Base-by-base conservation (phyloP, 495 filamentous ascomycete species). In the Xylaria bambusicola region DNA sequence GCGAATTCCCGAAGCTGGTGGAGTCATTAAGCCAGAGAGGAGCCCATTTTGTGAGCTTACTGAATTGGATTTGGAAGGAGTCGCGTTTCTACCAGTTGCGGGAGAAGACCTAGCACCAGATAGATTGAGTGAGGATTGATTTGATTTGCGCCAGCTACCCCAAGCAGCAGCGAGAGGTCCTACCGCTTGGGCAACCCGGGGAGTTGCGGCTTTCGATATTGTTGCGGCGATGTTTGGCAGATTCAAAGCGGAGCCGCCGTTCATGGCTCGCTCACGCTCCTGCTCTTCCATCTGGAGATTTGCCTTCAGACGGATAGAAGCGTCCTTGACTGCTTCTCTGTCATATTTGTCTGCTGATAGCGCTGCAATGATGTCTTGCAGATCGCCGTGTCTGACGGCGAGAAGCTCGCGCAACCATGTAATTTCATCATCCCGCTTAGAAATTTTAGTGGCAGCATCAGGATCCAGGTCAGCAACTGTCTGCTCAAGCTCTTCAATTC, bases 261-360 rank as follows among this genome's bases (percentile, higher is more conserved):
- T 82, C 77, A 82, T 78, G 2, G 80, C 80, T 56, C 77, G 63
- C 66, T 98, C 95, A 18, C 88, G 88, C 70, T 96, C 94, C 67
- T 96, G 91, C 71, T 90, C 90, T 66, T 98, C 92, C 94, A 98
- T 98, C 71, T 98, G 90, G 17, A 98, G 81, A 65, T 94, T 97
- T 18, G 95, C 89, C 67, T 90, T 92, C 56, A 98, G 83, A 7
- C 94, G 86, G 63, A 97, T 97, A 31, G 92, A 91, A 9, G 92
- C 90, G 70, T 98, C 92, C 60, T 87, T 88, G 55, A 97, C 87
- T 15, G 82, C 80, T 59, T 89, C 82, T 33, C 82, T 80, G 75
- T 97, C 86, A 69, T 88, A 92, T 36, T 80, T 75, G 2, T 92
- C 88, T 52, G 85, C 75, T 8, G 86, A 86, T 29, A 98, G 80